Conservation (phyloP, 2,329 filamentous ascomycete species). For the Monosporascus sp. region DNA sequence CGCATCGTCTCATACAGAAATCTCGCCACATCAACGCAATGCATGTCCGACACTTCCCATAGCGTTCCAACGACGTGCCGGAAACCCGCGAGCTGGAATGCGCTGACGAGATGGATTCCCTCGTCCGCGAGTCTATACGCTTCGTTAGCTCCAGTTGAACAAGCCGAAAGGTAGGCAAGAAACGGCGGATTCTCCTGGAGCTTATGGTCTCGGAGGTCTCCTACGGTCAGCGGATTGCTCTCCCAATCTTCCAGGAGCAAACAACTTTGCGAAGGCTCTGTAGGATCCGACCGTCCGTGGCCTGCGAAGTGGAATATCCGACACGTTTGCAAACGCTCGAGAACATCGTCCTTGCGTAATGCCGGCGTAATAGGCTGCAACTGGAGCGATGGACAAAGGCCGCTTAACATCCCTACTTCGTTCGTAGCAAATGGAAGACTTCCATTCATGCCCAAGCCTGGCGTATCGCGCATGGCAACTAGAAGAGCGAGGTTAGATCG, state of each 20-base stretch:
- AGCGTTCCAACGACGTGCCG: background rate
- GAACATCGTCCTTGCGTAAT: constrained; percentile 15
- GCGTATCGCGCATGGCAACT: too few relatives aligned
- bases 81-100: constrained; percentile 25
- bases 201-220: constrained; percentile 8
- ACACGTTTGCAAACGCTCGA: constrained; percentile 18
- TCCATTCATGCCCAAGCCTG: too few relatives aligned
- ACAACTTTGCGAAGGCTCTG: constrained; percentile 25
- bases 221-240: constrained; percentile 10
- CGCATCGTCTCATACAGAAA: constrained; percentile 4
- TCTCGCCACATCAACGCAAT: constrained; percentile 1
- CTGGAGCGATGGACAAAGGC: constrained; percentile 4
- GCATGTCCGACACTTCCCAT: background rate
- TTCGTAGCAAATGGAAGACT: too few relatives aligned
- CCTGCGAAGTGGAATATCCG: constrained; percentile 38
- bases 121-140: constrained; percentile 27
- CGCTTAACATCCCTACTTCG: constrained; percentile 13
- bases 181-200: constrained; percentile 18
- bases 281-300: constrained; percentile 24
- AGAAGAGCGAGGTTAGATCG: too few relatives aligned
- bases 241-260: constrained; percentile 25
- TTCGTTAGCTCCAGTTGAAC: constrained; percentile 24
- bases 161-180: constrained; percentile 35
- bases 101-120: constrained; percentile 31
- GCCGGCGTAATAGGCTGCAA: background rate